These are phyloP conservation scores for Terfezia boudieri DNA, from an alignment of 495 filamentous ascomycete genomes.

Conservation along the genomic window DNA sequence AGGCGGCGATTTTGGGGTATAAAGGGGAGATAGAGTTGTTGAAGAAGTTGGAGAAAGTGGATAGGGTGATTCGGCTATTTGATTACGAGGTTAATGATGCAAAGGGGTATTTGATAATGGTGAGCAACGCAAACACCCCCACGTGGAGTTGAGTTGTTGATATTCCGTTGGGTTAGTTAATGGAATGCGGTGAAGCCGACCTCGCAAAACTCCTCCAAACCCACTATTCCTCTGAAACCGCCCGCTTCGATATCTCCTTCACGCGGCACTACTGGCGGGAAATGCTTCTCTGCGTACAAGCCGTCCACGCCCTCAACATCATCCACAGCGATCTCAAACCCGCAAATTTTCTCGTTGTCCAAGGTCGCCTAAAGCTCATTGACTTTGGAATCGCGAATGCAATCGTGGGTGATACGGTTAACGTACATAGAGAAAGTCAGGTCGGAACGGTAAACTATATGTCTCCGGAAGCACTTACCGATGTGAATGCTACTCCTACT, in stretches of 20 bases:
- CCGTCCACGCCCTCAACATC: constrained; percentile 71
- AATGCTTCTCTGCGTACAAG: constrained; percentile 86
- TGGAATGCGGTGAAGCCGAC: constrained; percentile 96
- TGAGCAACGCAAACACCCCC: constrained; percentile 12
- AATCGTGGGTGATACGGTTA: constrained; percentile 89
- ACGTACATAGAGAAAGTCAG: constrained; percentile 87
- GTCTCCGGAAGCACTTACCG: constrained; percentile 81
- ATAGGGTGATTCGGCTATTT: constrained; percentile 69
- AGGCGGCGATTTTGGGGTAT: constrained; percentile 60
- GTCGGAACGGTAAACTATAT: constrained; percentile 97
- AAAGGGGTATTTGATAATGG: constrained; percentile 64
- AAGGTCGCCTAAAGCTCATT: constrained; percentile 66
- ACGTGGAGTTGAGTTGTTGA: constrained; percentile 4
- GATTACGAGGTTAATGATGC: constrained; percentile 85
- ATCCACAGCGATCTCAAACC: constrained; percentile 95
- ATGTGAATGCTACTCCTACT: constrained; percentile 40
- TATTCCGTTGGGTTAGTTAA: constrained; percentile 31
- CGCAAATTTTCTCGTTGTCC: constrained; percentile 76
- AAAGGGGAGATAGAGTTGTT: constrained; percentile 94
- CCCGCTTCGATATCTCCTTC: constrained; percentile 64
- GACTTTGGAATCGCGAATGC: constrained; percentile 97
- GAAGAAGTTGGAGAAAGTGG: constrained; percentile 55
- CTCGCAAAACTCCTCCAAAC: constrained; percentile 65
- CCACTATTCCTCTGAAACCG: constrained; percentile 46
- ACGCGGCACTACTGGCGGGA: constrained; percentile 97